Evolutionary conservation across 192 early-diverging fungal genomes (phyloP).

Genomic region (Backusella morwellensis): DNA sequence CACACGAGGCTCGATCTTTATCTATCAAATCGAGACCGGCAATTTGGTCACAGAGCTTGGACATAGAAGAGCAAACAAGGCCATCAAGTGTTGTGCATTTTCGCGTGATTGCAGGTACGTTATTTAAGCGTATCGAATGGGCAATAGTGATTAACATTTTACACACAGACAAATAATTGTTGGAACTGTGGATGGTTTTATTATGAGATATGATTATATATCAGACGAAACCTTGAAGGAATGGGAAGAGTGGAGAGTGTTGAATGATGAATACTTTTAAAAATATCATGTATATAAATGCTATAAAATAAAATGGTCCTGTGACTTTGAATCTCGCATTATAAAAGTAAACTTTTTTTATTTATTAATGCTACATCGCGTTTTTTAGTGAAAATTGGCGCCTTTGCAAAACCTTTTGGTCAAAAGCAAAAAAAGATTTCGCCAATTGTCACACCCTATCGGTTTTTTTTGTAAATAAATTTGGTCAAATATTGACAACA

Average conservation of each 20-base stretch:
- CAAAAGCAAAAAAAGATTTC: too few species aligned
- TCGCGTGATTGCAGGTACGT: slow-evolving; percentile 65
- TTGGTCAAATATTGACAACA: too few species aligned
- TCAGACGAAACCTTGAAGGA: slow-evolving; percentile 69
- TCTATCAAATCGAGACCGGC: slow-evolving; percentile 72
- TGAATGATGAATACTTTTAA: neutral
- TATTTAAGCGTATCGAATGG: neutral
- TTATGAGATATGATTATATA: slow-evolving; percentile 84
- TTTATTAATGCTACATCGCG: too few species aligned
- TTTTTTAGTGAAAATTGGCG: too few species aligned
- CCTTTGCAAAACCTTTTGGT: too few species aligned
- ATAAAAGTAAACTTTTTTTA: too few species aligned
- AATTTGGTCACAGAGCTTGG: slow-evolving; percentile 58
- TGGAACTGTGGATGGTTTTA: slow-evolving; percentile 73
- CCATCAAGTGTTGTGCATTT: slow-evolving; percentile 79
- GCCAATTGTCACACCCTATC: too few species aligned
- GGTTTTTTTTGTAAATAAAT: too few species aligned
- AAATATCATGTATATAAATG: neutral
- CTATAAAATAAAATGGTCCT: neutral
- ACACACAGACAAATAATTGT: slow-evolving; percentile 59
- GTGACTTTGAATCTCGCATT: neutral
- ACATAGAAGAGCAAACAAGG: slow-evolving; percentile 76
- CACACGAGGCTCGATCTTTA: slow-evolving; percentile 63
- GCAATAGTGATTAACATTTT: neutral
- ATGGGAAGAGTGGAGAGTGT: slow-evolving; percentile 58